Base-by-base conservation (phyloP, 2,329 filamentous ascomycete species). In the Trichoderma cornu-damae region DNA sequence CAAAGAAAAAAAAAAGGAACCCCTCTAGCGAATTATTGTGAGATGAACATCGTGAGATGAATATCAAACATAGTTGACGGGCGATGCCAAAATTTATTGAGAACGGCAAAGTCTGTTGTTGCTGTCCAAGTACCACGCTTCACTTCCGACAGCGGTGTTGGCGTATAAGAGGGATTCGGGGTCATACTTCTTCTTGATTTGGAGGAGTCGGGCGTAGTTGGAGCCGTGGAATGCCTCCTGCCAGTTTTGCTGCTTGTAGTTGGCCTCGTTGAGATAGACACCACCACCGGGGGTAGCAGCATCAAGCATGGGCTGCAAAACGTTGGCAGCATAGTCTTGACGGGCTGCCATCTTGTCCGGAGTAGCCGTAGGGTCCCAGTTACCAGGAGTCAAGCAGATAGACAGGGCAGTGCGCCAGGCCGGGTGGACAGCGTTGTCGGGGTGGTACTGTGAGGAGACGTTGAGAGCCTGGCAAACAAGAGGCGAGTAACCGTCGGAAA, bases 201-300 rank as follows among this genome's bases (percentile, higher is more conserved):
- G 32, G 16, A 71, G 59, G 38, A 80, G 62, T 35, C 61, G 64
- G 4, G 61, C 63, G 60, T 79, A 80, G 44, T 78, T 78, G 4
- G 40, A 59, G 1, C 79, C 79, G 62, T 73, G 80, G 67, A 80
- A 80, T 2, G 65, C 68, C 35, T 72, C 63, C 62, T 77, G 69
- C 63, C 71, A 81, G 54, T 75, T 61, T 1, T 72, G 73, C 63
- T 80, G 72, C 58, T 72, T 70, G 42, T 77, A 73, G 64, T 82
- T 75, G 4, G 71, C 75, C 69, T 84, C 80, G 59, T 79, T 81
- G 63, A 78, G 64, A 61, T 80, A 80, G 6, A 74, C 69, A 6
- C 76, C 77, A 1, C 68, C 67, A 2, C 70, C 74, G 3, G 75
- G 75, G 0, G 75, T 63, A 2, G 61, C 60, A 2, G 60, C 62